Base-by-base conservation (phyloP, 2,329 filamentous ascomycete species). In the Piedraia hortae region DNA sequence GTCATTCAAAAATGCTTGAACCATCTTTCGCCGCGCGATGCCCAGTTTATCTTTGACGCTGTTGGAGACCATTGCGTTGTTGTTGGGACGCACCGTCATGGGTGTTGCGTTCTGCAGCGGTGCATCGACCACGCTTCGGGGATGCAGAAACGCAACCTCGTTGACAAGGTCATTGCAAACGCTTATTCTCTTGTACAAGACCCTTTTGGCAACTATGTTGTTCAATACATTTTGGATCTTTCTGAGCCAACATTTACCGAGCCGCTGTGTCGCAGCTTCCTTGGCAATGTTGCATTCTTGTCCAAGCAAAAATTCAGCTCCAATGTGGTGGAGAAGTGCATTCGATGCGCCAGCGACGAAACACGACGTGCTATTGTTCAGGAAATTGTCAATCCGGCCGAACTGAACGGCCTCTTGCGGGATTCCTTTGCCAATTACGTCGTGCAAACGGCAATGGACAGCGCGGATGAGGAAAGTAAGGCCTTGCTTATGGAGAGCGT, bases 241-340 rank as follows among this genome's bases (percentile, higher is more conserved):
- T 78, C 78, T 33, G 78, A 97, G 41, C 57, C 70, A 7, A 56
- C 55, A 34, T 91, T 90, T 48, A 91, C 82, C 1, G 72, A 85
- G 37, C 82, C 82, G 3, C 56, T 97, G 18, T 85, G 88, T 28
- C 53, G 59, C 23, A 69, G 67, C 38, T 91, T 97, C 53, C 52
- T 59, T 25, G 70, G 70, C 35, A 54, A 74, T 62, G 52, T 71
- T 43, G 39, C 59, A 46, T 47, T 60, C 60, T 41, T 69, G 9
- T 93, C 85, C 4, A 80, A 78, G 43, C 85, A 97, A 53, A 97
- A 97, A 50, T 97, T 97, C 53, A 91, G 78, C 51, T 93, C 85
- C 38, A 97, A 97, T 36, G 85, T 97, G 26, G 82, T 97, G 31
- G 85, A 97, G 53, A 97, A 97, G 45, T 56, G 51, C 34, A 50